phyloP scores from a whole-genome alignment of 73 alveolate species.

The Paraurostyla sp. region DNA sequence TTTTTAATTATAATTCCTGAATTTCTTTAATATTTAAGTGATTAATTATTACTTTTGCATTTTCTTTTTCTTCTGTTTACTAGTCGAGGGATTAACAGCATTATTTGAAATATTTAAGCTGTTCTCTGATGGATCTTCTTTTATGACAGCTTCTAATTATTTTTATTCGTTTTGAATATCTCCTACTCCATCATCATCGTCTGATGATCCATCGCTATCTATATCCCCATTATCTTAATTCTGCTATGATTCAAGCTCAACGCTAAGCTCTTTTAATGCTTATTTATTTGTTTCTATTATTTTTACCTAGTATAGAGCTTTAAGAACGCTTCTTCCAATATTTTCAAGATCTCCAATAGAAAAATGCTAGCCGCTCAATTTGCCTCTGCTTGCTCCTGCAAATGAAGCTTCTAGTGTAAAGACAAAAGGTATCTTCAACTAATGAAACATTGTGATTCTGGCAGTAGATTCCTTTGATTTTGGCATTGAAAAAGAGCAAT shows the following conservation, averaged over 20 bases:
- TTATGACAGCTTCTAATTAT: neutral
- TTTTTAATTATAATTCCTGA: constrained; percentile 1
- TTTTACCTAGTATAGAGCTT: neutral
- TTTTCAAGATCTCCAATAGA: constrained; percentile 51
- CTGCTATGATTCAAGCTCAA: neutral
- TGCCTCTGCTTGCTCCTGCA: constrained; percentile 53
- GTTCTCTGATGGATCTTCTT: neutral
- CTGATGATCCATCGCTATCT: constrained; percentile 33
- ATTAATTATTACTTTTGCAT: neutral
- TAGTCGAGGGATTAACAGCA: neutral
- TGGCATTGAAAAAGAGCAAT: constrained; percentile 24
- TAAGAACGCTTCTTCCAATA: constrained; percentile 32
- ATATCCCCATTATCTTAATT: constrained; percentile 18
- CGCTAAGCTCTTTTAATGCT: neutral
- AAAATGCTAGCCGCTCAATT: constrained; percentile 24
- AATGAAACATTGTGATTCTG: constrained; percentile 36
- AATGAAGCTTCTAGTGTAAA: constrained; percentile 61
- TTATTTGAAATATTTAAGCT: constrained; percentile 20
- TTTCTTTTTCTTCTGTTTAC: neutral
- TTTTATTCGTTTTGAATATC: neutral
- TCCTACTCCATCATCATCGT: constrained; percentile 10
- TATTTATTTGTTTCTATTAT: constrained; percentile 19
- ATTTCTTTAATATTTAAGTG: neutral
- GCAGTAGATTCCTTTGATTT: constrained; percentile 64
- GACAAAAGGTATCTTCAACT: constrained; percentile 55